Base-by-base conservation (phyloP, 257 asterid genomes). In the Perilla frutescens region DNA sequence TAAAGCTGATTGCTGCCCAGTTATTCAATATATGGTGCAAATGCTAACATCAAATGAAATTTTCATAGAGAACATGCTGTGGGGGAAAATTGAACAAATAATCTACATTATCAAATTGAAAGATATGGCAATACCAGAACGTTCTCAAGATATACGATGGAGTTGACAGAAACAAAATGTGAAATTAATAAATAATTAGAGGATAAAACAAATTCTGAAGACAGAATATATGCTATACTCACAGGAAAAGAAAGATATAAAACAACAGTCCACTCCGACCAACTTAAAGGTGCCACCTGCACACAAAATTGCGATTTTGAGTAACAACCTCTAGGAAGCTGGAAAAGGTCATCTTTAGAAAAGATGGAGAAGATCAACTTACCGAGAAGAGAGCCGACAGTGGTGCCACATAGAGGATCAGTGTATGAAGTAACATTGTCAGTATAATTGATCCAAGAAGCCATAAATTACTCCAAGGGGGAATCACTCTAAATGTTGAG, bases 401-500 rank as follows among this genome's bases (percentile, higher is more conserved):
- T n/a, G 99, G 99, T 70, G 84, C 84, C 75, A 95, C 92, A 68
- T 92, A 90, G 43, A 92, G 89, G 82, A 92, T 95, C 72, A 89
- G 87, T 69, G 72, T 72, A 77, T 95, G 98, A 84, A 95, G 97
- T 64, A 95, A 79, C 96, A 95, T 92, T 58, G 98, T 95, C 60
- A 95, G 84, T 74, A 86, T 74, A 77, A 95, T 95, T 5, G 99
- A 95, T 68, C 86, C 97, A 79, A 92, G 97, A 68, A 95, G 98
- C 97, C 99, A 95, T 77, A 87, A 72, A 82, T 95, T 95, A 83
- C 99, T 95, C 99, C 99, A 95, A 6, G 98, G 98, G 39, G 91
- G 98, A 72, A 95, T 86, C 77, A 88, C 92, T 64, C 98, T 94
- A 64, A 11, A 77, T 66, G 64, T 82, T 55, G 72, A 58, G 55